A percentile compares a stretch with the other conserved stretches of the same genome.
Conservation (phyloP, 768 basidiomycete species). For the Rickenella mellea region DNA sequence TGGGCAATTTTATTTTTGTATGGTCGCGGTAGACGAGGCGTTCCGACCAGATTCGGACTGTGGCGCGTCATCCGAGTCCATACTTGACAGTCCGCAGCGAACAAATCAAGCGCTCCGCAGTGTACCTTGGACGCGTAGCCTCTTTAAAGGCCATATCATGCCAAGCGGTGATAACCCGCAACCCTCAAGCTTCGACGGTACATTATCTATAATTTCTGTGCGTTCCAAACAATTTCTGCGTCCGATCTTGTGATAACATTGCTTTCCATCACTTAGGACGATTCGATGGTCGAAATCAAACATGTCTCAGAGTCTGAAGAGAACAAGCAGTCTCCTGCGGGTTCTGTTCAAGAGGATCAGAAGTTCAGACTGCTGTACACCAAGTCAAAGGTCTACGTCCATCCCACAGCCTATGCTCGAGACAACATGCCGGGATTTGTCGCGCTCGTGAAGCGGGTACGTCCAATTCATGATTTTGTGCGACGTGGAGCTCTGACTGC, state of each 20-base stretch:
- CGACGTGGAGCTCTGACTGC: conserved; percentile 3
- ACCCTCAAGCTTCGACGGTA: conserved; percentile 33
- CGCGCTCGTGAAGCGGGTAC: conserved; percentile 79
- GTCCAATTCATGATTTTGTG: conserved; percentile 17
- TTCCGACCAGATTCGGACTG: no score
- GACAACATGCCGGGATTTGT: conserved; percentile 96
- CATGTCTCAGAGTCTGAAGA: conserved; percentile 23
- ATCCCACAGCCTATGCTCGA: conserved; percentile 83
- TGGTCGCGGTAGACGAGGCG: no score
- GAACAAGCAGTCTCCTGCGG: conserved; percentile 8
- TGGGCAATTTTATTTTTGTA: no score
- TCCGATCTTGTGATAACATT: conserved; percentile 6
- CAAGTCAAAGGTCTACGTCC: conserved; percentile 92
- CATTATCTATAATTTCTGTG: conserved; percentile 32
- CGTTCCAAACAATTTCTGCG: conserved; percentile 18
- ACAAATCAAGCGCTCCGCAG: conserved; percentile 1
- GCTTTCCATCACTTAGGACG: conserved; percentile 20
- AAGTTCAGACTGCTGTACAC: conserved; percentile 74
- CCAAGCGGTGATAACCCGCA: no score
- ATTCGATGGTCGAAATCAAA: conserved; percentile 73
- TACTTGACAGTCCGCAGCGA: conserved; percentile 5
- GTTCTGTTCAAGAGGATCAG: conserved; percentile 37
- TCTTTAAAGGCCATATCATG: no score
- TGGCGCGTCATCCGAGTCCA: no score
- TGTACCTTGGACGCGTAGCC: no score